These are phyloP conservation scores for Leishmania arabica DNA, from an alignment of 208 protist genomes.

Conservation along the genomic window DNA sequence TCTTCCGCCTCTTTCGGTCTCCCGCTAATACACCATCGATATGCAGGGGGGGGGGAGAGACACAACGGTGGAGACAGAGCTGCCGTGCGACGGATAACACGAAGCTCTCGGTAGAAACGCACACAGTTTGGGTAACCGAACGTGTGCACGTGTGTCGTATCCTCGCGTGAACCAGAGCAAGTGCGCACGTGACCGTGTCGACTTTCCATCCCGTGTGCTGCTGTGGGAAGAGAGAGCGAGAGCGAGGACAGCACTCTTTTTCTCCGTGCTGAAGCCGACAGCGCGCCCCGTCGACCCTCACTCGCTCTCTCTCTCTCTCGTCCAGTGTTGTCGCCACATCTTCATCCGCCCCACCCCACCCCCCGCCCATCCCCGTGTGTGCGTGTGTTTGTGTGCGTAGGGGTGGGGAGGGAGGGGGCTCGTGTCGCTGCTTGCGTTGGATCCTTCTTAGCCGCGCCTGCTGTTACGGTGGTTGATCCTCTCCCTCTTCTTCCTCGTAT, in stretches of 20 bases:
- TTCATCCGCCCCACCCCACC: not conserved
- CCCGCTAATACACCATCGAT: not conserved
- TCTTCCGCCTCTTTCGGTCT: not conserved
- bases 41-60: not conserved
- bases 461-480: not conserved
- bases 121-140: slow-evolving; percentile 8
- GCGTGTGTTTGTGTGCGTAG: not conserved
- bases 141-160: not conserved
- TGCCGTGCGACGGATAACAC: not conserved
- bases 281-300: not conserved
- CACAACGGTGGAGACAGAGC: not conserved
- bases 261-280: not conserved
- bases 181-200: not conserved
- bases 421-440: not conserved
- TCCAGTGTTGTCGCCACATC: not conserved
- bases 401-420: not conserved
- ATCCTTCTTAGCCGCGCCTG: not conserved
- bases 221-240: not conserved
- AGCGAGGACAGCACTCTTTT: not conserved
- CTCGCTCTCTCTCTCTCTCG: not conserved
- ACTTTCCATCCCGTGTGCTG: not conserved
- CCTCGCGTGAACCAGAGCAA: not conserved
- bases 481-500: slow-evolving; percentile 1
- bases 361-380: not conserved
- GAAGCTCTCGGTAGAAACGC: not conserved